Conservation (phyloP, 192 early-diverging fungal species). For the Umbelopsis isabellina region DNA sequence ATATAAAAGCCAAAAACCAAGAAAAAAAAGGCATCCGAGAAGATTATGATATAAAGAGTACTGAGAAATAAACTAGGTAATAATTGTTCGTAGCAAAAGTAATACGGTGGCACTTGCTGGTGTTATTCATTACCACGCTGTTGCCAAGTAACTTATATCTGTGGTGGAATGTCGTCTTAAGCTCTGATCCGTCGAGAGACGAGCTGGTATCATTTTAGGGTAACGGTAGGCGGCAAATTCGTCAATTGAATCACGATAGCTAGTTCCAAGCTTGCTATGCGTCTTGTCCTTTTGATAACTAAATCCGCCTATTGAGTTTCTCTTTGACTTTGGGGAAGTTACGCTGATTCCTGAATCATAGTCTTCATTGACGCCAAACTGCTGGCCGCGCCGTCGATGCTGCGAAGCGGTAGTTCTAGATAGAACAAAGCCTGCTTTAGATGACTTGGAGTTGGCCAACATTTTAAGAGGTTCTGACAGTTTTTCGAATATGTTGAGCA, state of each 20-base stretch:
- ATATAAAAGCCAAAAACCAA: too few relatives aligned
- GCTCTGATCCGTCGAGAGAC: neutral
- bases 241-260: neutral
- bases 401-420: neutral
- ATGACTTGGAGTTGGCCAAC: neutral
- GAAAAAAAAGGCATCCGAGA: too few relatives aligned
- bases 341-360: conserved; percentile 22
- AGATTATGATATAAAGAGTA: too few relatives aligned
- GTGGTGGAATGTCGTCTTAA: conserved; percentile 6
- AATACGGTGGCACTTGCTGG: neutral
- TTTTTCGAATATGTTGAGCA: conserved; percentile 16
- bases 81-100: too few relatives aligned
- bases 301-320: conserved; percentile 11
- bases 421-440: neutral
- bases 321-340: conserved; percentile 6
- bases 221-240: conserved; percentile 12
- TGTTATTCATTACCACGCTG: neutral
- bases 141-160: conserved; percentile 13
- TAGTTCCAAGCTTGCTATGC: neutral
- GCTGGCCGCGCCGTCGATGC: neutral
- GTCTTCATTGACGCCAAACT: conserved; percentile 1
- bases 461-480: conserved; percentile 13
- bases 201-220: conserved; percentile 9
- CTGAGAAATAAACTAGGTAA: too few relatives aligned
- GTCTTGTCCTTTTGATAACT: conserved; percentile 2